A percentile compares a stretch with the other conserved stretches of the same genome.
phyloP scores from a whole-genome alignment of 495 filamentous ascomycete genomes.

The Xylaria telfairii region DNA sequence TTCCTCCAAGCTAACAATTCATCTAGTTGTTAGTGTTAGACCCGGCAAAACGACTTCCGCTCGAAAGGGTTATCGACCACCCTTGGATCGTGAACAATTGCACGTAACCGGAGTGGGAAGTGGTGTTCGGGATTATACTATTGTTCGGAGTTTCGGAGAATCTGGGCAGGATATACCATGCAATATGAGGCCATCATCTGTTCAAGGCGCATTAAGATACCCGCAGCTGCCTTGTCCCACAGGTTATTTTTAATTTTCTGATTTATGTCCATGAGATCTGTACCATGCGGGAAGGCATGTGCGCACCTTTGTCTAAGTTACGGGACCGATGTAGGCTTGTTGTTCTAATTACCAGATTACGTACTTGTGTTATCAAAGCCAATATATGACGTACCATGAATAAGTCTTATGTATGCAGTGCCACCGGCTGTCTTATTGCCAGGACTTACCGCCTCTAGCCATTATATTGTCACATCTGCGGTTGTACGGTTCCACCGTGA shows the following conservation, averaged over 20 bases:
- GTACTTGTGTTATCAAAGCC: too few relatives aligned
- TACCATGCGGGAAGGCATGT: too few relatives aligned
- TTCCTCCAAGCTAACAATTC: neutral
- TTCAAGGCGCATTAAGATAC: neutral
- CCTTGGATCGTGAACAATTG: conserved; percentile 85
- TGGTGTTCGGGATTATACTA: neutral
- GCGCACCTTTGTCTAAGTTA: too few relatives aligned
- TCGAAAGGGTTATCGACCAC: conserved; percentile 72
- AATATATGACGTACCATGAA: too few relatives aligned
- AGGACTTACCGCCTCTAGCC: too few relatives aligned
- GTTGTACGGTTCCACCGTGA: too few relatives aligned
- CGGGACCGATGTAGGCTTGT: too few relatives aligned
- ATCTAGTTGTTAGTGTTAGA: conserved; percentile 73
- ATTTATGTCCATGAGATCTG: neutral
- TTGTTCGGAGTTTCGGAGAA: neutral
- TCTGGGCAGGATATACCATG: neutral
- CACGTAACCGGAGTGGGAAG: conserved; percentile 10
- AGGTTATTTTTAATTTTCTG: neutral
- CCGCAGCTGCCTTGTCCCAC: neutral
- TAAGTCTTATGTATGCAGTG: too few relatives aligned
- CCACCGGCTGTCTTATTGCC: too few relatives aligned
- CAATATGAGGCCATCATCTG: neutral
- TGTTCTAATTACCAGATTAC: too few relatives aligned
- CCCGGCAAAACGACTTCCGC: conserved; percentile 75
- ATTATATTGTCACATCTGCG: too few relatives aligned